Evolutionary conservation across 768 basidiomycete species (phyloP).

Genomic region (Trametes sanguinea): DNA sequence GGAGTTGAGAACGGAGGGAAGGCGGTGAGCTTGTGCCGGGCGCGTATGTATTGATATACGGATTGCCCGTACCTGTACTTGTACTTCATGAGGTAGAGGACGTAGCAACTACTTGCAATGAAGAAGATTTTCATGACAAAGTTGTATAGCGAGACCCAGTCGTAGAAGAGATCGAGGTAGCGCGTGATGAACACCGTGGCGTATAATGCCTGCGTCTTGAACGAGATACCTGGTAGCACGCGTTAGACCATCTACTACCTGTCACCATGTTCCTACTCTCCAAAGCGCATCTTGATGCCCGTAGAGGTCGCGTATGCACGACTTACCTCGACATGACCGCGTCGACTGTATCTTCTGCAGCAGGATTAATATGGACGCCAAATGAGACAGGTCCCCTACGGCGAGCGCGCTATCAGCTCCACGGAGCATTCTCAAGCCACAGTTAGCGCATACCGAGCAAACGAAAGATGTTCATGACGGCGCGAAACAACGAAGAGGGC

Average conservation of each 20-base stretch:
- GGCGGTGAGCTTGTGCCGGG: neutral
- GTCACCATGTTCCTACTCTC: neutral
- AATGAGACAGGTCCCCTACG: slow-evolving; percentile 86
- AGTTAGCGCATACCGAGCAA: slow-evolving; percentile 62
- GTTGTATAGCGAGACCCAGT: slow-evolving; percentile 90
- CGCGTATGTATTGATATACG: neutral
- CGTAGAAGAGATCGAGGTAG: slow-evolving; percentile 86
- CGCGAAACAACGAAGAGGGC: neutral
- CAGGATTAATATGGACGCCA: slow-evolving; percentile 92
- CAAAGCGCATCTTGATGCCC: no score
- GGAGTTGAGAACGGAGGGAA: neutral
- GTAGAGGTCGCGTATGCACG: neutral
- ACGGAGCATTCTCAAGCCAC: no score
- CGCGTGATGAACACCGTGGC: slow-evolving; percentile 85
- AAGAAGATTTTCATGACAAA: slow-evolving; percentile 96
- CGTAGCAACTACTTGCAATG: slow-evolving; percentile 83
- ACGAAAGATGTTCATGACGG: slow-evolving; percentile 85
- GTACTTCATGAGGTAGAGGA: slow-evolving; percentile 89
- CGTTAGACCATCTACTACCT: neutral
- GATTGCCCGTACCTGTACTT: slow-evolving; percentile 71
- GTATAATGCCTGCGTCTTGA: slow-evolving; percentile 95
- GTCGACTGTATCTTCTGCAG: slow-evolving; percentile 90
- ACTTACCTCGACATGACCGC: slow-evolving; percentile 88
- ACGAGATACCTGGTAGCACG: slow-evolving; percentile 74
- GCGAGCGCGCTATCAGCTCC: neutral